Percentiles rank a stretch among this genome's conserved stretches.
Evolutionary conservation across 441 rosid species (phyloP).

Genomic region (Raphanus hybrid): DNA sequence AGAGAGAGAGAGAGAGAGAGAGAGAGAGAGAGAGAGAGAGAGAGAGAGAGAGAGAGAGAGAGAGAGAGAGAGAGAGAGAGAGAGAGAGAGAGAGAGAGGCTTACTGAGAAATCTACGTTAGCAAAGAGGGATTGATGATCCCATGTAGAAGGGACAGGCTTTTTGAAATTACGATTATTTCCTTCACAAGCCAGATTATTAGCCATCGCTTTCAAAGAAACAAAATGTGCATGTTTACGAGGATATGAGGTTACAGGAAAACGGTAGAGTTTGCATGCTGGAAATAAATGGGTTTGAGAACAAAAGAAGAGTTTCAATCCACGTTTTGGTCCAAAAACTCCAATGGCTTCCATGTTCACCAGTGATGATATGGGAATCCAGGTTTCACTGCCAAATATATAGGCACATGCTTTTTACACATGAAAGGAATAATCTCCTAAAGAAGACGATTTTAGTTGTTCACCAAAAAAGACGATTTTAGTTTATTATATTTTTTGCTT

Average conservation of each 20-base stretch:
- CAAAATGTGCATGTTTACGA: background rate
- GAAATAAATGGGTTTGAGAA: background rate
- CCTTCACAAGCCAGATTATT: background rate
- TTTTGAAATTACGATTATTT: background rate
- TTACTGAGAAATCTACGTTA: slow-evolving; percentile 16
- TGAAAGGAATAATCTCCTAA: background rate
- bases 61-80: no score
- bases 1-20: no score
- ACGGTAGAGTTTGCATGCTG: background rate
- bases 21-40: background rate
- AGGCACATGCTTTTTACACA: background rate
- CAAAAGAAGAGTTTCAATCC: background rate
- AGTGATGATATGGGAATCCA: background rate
- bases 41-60: background rate
- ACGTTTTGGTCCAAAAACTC: background rate
- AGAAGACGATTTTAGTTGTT: background rate
- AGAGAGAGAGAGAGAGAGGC: background rate
- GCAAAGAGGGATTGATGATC: background rate
- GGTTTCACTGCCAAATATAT: background rate
- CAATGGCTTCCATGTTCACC: background rate
- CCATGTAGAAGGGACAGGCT: slow-evolving; percentile 15
- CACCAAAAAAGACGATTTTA: background rate
- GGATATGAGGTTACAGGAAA: background rate
- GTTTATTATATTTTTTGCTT: background rate
- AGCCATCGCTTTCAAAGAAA: slow-evolving; percentile 10